These are phyloP conservation scores for Knufia fluminis DNA, from an alignment of 2,329 filamentous ascomycete genomes.

Conservation along the genomic window DNA sequence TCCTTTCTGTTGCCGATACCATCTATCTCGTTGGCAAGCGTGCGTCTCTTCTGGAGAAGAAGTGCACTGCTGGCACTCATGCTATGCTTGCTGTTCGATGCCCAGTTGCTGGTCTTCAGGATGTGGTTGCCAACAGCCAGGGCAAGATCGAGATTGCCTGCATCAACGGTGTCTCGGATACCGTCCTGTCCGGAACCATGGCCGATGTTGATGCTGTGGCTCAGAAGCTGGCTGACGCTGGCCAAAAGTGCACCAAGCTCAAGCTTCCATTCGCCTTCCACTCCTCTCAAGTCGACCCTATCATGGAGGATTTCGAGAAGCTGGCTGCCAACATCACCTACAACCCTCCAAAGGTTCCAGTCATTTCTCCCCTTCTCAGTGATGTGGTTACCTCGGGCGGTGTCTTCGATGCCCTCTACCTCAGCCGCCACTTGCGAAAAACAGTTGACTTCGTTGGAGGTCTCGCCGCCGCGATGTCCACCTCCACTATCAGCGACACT, in stretches of 20 bases:
- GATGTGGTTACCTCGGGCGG: conserved; percentile 33
- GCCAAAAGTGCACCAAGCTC: conserved; percentile 34
- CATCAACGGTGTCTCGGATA: conserved; percentile 36
- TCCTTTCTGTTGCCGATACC: conserved; percentile 30
- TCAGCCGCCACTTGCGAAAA: conserved; percentile 35
- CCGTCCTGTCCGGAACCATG: conserved; percentile 33
- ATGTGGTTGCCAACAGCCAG: conserved; percentile 23
- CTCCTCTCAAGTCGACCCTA: conserved; percentile 38
- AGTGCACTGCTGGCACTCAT: conserved; percentile 34
- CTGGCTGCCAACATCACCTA: conserved; percentile 31
- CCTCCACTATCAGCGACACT: conserved; percentile 26
- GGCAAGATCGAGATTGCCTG: conserved; percentile 30
- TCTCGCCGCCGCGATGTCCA: conserved; percentile 31
- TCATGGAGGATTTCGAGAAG: conserved; percentile 34
- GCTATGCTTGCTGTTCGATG: conserved; percentile 38
- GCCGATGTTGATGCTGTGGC: conserved; percentile 30
- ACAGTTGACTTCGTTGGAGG: conserved; percentile 39
- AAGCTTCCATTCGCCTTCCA: conserved; percentile 40
- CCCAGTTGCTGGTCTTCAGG: conserved; percentile 28
- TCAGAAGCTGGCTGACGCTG: conserved; percentile 28
- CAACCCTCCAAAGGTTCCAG: conserved; percentile 32
- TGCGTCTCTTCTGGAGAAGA: conserved; percentile 32
- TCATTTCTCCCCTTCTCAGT: conserved; percentile 39
- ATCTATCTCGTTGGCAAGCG: conserved; percentile 34
- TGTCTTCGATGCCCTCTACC: conserved; percentile 32